Percentiles rank a stretch among this genome's conserved stretches.
Evolutionary conservation across 2,329 filamentous ascomycete genomes (phyloP).

Genomic region (Leptographium wingfieldii): DNA sequence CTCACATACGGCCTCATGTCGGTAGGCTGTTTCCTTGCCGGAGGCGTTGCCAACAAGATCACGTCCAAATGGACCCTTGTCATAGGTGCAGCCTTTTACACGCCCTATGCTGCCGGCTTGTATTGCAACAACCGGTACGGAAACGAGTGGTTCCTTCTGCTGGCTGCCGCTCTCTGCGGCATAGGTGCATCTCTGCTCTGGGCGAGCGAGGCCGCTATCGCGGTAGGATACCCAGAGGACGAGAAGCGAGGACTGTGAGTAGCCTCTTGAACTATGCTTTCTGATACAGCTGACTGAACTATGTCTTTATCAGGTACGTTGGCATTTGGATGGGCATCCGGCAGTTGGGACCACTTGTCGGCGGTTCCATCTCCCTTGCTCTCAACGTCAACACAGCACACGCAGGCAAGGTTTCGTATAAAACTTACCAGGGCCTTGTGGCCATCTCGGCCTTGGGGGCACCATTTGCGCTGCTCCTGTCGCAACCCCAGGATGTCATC

Average conservation of each 20-base stretch:
- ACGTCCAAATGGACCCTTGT: not conserved
- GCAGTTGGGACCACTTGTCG: not conserved
- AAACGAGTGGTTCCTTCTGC: slow-evolving; percentile 1
- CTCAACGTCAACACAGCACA: not conserved
- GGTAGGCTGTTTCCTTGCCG: not conserved
- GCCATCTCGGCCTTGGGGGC: not conserved
- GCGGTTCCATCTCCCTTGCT: not conserved
- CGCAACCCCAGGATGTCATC: not conserved
- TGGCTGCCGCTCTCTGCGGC: not conserved
- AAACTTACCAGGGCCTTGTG: not conserved
- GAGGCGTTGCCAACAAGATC: slow-evolving; percentile 2
- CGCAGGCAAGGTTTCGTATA: not conserved
- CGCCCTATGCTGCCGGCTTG: slow-evolving; percentile 1
- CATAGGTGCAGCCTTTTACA: not conserved
- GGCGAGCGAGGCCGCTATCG: slow-evolving; percentile 2
- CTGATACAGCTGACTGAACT: not conserved
- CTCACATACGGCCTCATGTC: slow-evolving; percentile 4
- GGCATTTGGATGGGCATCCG: slow-evolving; percentile 2
- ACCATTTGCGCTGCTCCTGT: not conserved
- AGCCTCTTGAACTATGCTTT: not conserved
- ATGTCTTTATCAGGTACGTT: not conserved
- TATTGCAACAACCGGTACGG: slow-evolving; percentile 1
- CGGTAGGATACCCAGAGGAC: not conserved
- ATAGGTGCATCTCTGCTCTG: not conserved
- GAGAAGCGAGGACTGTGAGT: not conserved